These are phyloP conservation scores for Naganishia vaughanmartiniae DNA, from an alignment of 768 basidiomycete genomes.

Conservation along the genomic window DNA sequence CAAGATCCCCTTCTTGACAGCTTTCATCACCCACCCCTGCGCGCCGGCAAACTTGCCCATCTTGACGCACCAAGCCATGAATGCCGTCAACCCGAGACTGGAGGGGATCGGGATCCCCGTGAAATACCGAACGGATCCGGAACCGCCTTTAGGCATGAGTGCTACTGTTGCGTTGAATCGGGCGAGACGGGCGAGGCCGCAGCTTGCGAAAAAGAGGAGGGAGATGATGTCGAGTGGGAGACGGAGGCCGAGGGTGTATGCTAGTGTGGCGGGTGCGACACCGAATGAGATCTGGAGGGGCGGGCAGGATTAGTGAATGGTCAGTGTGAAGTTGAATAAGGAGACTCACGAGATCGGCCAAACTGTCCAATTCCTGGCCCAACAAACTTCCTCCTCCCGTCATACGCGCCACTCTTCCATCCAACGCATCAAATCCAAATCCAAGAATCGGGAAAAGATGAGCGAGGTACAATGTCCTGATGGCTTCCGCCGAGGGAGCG, in stretches of 20 bases:
- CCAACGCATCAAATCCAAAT: conserved; percentile 94
- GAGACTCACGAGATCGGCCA: conserved; percentile 81
- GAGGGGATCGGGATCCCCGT: conserved; percentile 97
- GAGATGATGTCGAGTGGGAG: conserved; percentile 85
- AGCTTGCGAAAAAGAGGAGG: conserved; percentile 87
- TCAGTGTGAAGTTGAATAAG: neutral
- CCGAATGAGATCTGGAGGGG: conserved; percentile 84
- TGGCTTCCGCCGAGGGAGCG: conserved; percentile 84
- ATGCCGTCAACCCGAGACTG: conserved; percentile 71
- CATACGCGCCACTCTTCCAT: conserved; percentile 97
- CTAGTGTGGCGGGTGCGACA: conserved; percentile 89
- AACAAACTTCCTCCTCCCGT: conserved; percentile 90
- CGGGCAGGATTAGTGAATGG: neutral
- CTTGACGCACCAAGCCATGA: conserved; percentile 77
- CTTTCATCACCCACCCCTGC: conserved; percentile 62
- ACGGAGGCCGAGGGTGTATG: conserved; percentile 83
- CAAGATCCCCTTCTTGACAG: conserved; percentile 72
- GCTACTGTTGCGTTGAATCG: conserved; percentile 99
- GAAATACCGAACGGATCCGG: conserved; percentile 89
- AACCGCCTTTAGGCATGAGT: conserved; percentile 76
- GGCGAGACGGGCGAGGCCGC: conserved; percentile 91
- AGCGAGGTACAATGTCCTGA: conserved; percentile 72
- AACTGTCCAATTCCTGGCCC: conserved; percentile 93
- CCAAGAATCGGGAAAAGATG: conserved; percentile 84
- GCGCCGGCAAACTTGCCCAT: conserved; percentile 80